Base-by-base conservation (phyloP, 139 green algal species). In the Diplosphaera chodatii region DNA sequence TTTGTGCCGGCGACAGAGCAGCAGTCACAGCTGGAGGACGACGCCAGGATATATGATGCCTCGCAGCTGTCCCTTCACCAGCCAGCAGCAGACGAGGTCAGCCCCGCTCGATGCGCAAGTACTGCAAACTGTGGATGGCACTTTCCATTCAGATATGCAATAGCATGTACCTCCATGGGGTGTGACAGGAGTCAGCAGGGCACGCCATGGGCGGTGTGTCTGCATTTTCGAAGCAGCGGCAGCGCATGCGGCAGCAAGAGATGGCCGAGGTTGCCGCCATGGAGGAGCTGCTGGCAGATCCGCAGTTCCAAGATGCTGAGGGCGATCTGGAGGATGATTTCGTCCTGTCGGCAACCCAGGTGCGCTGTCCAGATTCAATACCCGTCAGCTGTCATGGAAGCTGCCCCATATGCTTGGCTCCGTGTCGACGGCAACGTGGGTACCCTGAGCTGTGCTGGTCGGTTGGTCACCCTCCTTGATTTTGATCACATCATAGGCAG, bases 241-340 rank as follows among this genome's bases (percentile, higher is more conserved):
- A 37, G n/a, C 62, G 63, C 21, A 65, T 73, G 31, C 59, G 72
- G 32, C 70, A 64, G 20, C 23, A 67, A 72, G 77, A 66, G 4
- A 40, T 64, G 28, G 56, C 37, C 4, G 80, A 84, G 64, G 27
- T 84, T 55, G 67, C 64, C 15, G 82, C 86, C 68, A 64, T 87
- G 56, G 71, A 85, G 68, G 63, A 68, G 23, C 41, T 74, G 32
- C 82, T 88, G 68, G 23, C 20, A 21, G 67, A 55, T 64, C 29
- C 82, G 41, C 75, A 86, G 67, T 32, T 66, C 63, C 71, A 56
- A 55, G 78, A 71, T 15, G 56, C 67, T 31, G 62, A 76, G 40
- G 83, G 77, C n/a, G 86, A 91, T 64, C 80, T 89, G 73, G 64
- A 89, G 41, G 89, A 92, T 72, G 84, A 88, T 31, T 94, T 94